Evolutionary conservation across 176 grass and related monocot species (phyloP), one percentile per base, ranked within the genome.

Genomic region (Phoenix roebelenii): DNA sequence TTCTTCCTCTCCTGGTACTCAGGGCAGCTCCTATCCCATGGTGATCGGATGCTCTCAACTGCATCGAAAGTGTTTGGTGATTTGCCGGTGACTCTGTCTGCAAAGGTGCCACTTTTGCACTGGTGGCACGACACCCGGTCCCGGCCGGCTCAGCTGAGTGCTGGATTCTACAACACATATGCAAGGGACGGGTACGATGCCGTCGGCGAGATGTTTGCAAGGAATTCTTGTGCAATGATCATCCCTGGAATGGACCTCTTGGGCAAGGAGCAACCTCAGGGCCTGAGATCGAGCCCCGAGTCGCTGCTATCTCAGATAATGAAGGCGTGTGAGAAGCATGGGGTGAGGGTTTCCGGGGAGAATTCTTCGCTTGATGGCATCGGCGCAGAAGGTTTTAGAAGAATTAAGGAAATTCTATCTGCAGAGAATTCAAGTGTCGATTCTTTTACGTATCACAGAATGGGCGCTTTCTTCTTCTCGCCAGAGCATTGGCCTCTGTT

Each of bases 1-100:
- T 96, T 90, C 80, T 96, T 96, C 75, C 83, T 96, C 7, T 96
- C 86, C 0, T 96, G 91, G 91, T 96, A 96, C 86, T 65, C 86
- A 23, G 74, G 70, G 23, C 61, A 82, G 63, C 78, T 96, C 7
- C 48, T 96, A 0, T 66, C 64, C 39, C 92, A 96, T 30, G 92
- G 86, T 18, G 80, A 87, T 51, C 77, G 80, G 60, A 60, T 96
- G 2, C 86, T 96, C 1, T 76, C 71, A 19, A 28, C 64, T 15
- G 91, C 83, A 6, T 61, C 4, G 26, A 59, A 72, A 5, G 83
- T 80, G 17, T 87, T 96, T 60, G 57, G 60, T 60, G 76, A 26
- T 68, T 59, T 60, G 50, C 80, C 82, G 0, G 83, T 86, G 18
- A 65, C 77, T 39, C 64, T 90, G 14, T 96, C 92, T 2, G 92